Evolutionary conservation across 2,329 filamentous ascomycete species (phyloP).

Genomic region (Tympanopsis confertula): DNA sequence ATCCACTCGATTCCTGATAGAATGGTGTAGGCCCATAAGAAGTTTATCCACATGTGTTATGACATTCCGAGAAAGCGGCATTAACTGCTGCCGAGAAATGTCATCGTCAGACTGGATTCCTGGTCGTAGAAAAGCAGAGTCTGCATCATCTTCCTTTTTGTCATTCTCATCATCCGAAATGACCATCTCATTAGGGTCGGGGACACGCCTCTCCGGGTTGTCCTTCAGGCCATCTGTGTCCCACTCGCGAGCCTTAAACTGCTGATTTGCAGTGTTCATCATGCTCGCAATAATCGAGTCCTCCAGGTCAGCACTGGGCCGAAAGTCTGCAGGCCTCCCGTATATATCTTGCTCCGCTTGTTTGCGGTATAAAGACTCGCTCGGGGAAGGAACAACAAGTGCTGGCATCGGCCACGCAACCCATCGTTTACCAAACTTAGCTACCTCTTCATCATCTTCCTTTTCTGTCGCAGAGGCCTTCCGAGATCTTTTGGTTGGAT

Average conservation of each 20-base stretch:
- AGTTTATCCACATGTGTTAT: not conserved
- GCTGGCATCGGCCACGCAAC: not conserved
- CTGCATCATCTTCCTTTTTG: too few relatives aligned
- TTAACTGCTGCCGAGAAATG: not conserved
- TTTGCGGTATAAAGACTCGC: not conserved
- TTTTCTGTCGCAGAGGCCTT: not conserved
- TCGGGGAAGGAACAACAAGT: not conserved
- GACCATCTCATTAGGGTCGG: not conserved
- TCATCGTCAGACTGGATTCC: not conserved
- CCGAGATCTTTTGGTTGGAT: too few relatives aligned
- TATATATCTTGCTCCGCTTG: not conserved
- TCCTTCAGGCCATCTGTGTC: not conserved
- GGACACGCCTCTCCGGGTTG: not conserved
- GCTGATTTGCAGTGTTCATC: not conserved
- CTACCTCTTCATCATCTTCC: not conserved
- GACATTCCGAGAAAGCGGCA: not conserved
- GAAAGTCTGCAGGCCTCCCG: not conserved
- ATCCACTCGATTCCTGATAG: too few relatives aligned
- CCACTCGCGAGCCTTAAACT: not conserved
- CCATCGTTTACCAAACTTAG: not conserved
- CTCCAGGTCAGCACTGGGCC: not conserved
- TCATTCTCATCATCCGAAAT: not conserved
- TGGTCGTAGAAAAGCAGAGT: too few relatives aligned
- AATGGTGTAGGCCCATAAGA: not conserved
- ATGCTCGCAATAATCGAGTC: not conserved